Evolutionary conservation across 2,329 filamentous ascomycete genomes (phyloP).

Genomic region (Fusarium sp.): DNA sequence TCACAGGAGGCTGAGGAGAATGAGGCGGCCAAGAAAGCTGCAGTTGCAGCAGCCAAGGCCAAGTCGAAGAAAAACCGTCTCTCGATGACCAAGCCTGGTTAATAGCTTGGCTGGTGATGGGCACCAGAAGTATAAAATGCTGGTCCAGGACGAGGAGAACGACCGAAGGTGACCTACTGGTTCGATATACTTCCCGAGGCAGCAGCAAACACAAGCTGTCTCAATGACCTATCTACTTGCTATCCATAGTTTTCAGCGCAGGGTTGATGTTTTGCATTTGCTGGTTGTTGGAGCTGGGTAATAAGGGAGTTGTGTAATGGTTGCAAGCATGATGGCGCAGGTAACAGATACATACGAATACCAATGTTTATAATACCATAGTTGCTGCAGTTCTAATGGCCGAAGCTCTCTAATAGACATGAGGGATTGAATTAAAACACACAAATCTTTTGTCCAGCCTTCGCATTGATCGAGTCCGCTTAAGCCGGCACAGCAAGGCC

Average conservation of each 20-base stretch:
- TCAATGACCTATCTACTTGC: conserved; percentile 23
- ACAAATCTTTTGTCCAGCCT: background rate
- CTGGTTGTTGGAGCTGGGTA: conserved; percentile 29
- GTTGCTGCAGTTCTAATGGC: background rate
- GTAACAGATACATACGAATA: conserved; percentile 40
- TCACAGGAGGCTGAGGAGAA: conserved; percentile 61
- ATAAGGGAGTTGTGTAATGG: conserved; percentile 37
- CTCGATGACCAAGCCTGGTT: conserved; percentile 51
- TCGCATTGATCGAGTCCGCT: too few relatives aligned
- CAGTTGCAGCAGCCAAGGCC: conserved; percentile 51
- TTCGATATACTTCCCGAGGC: conserved; percentile 10
- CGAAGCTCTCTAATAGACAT: background rate
- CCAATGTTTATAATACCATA: conserved; percentile 35
- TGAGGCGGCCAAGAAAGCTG: conserved; percentile 59
- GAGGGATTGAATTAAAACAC: background rate
- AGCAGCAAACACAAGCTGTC: conserved; percentile 25
- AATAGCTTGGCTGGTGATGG: conserved; percentile 6
- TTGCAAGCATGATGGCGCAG: conserved; percentile 31
- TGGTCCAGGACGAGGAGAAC: background rate
- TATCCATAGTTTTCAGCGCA: conserved; percentile 15
- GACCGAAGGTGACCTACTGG: background rate
- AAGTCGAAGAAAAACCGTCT: conserved; percentile 63
- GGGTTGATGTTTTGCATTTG: conserved; percentile 36
- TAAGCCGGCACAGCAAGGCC: background rate
- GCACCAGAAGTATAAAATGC: background rate